A percentile compares a stretch with the other conserved stretches of the same genome.
Evolutionary conservation across 140 eudicot genomes (phyloP).

Genomic region (Ambrosia hybrid): DNA sequence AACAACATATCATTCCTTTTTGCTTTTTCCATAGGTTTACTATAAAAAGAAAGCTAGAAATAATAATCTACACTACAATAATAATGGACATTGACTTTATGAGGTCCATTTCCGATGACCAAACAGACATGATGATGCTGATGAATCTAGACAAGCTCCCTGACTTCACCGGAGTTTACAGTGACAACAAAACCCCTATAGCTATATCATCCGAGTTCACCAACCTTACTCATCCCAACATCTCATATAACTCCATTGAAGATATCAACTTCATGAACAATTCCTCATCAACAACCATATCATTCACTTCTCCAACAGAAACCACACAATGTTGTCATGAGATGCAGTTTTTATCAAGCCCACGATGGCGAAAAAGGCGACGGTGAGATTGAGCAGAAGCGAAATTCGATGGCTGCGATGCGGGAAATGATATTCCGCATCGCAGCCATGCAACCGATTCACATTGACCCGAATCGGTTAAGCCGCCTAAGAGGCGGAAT

Average conservation of each 20-base stretch:
- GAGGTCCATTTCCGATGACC: constrained; percentile 62
- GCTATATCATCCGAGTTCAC: constrained; percentile 27
- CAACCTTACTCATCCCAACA: not conserved
- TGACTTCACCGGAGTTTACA: constrained; percentile 37
- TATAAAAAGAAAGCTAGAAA: constrained; percentile 36
- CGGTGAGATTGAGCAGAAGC: constrained; percentile 32
- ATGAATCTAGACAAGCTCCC: constrained; percentile 73
- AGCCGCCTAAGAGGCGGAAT: constrained; percentile 75
- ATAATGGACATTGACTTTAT: constrained; percentile 71
- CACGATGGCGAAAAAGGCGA: constrained; percentile 33
- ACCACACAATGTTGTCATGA: not conserved
- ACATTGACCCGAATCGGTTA: constrained; percentile 78
- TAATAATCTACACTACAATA: not conserved
- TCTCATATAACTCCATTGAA: constrained; percentile 21
- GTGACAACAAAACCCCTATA: constrained; percentile 13
- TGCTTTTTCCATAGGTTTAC: constrained; percentile 24
- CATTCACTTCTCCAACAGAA: constrained; percentile 37
- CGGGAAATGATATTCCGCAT: constrained; percentile 84
- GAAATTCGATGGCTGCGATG: constrained; percentile 79
- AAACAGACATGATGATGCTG: constrained; percentile 74
- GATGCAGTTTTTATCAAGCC: constrained; percentile 34
- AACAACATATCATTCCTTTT: not conserved
- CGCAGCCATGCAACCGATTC: constrained; percentile 90
- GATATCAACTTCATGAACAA: constrained; percentile 30
- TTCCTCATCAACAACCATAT: constrained; percentile 28